Percentiles rank a stretch among this genome's conserved stretches.
phyloP scores from a whole-genome alignment of 257 asterid species.

The Eucommia ulmoides region DNA sequence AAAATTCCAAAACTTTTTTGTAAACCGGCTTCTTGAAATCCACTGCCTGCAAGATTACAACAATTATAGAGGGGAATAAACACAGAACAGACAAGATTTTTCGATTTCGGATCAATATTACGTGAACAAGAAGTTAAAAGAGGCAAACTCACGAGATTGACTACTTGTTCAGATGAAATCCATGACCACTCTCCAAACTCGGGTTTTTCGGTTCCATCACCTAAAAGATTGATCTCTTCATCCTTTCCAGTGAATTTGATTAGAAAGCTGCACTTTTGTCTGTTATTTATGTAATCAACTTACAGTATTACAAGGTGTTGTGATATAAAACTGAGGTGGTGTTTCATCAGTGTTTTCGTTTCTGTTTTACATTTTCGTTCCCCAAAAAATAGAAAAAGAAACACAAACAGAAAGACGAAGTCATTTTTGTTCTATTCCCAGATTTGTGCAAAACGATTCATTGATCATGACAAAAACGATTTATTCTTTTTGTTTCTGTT shows the following conservation, averaged over 20 bases:
- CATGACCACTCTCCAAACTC: constrained; percentile 97
- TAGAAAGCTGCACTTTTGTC: constrained; percentile 43
- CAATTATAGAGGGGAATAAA: not conserved
- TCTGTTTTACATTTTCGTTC: no score
- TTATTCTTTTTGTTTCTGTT: no score
- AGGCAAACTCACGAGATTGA: constrained; percentile 41
- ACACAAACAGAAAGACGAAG: no score
- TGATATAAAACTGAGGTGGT: no score
- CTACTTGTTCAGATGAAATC: constrained; percentile 67
- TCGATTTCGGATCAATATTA: not conserved
- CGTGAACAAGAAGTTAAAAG: constrained; percentile 2
- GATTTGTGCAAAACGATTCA: no score
- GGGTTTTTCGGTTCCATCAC: constrained; percentile 88
- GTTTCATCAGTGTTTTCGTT: no score
- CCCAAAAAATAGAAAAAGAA: no score
- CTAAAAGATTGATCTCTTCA: constrained; percentile 83
- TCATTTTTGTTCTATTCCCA: no score
- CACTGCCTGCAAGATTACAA: constrained; percentile 58
- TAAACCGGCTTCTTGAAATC: constrained; percentile 91
- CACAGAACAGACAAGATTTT: not conserved
- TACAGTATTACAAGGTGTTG: not conserved
- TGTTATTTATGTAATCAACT: not conserved
- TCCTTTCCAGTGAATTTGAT: constrained; percentile 75
- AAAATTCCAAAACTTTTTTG: constrained; percentile 56
- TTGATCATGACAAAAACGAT: no score